Evolutionary conservation across 495 filamentous ascomycete species (phyloP).

Genomic region (Ascobolus immersus): DNA sequence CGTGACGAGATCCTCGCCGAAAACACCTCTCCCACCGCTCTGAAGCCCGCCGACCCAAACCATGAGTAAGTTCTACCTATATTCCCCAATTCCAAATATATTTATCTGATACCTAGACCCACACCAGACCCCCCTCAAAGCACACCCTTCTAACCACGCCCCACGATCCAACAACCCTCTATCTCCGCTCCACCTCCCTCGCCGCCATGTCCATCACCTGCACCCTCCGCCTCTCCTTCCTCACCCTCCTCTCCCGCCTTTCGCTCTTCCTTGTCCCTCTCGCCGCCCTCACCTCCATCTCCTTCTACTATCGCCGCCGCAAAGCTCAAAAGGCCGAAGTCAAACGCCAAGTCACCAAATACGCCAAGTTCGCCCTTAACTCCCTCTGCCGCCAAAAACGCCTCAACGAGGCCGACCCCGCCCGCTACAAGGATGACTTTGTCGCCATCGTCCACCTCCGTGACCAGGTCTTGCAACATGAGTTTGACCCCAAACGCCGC

Average conservation of each 20-base stretch:
- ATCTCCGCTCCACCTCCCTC: slow-evolving; percentile 49
- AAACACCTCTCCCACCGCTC: slow-evolving; percentile 12
- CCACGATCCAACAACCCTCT: no score
- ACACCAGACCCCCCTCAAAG: slow-evolving; percentile 52
- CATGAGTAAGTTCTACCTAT: background rate
- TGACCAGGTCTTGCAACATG: slow-evolving; percentile 67
- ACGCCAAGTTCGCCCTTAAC: slow-evolving; percentile 62
- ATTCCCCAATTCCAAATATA: slow-evolving; percentile 5
- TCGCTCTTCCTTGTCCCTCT: slow-evolving; percentile 37
- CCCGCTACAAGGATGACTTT: slow-evolving; percentile 36
- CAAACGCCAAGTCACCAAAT: slow-evolving; percentile 29
- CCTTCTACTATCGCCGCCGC: slow-evolving; percentile 6
- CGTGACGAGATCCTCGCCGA: slow-evolving; percentile 57
- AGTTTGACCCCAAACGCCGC: slow-evolving; percentile 47
- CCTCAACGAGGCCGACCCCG: slow-evolving; percentile 34
- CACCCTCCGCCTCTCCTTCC: slow-evolving; percentile 64
- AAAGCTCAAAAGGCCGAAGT: background rate
- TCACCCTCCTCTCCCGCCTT: slow-evolving; percentile 87
- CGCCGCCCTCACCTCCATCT: slow-evolving; percentile 25
- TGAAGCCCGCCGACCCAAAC: background rate
- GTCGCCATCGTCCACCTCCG: slow-evolving; percentile 69
- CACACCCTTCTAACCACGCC: slow-evolving; percentile 23
- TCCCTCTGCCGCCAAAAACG: slow-evolving; percentile 57
- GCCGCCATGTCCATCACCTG: slow-evolving; percentile 69
- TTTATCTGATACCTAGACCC: slow-evolving; percentile 26